Evolutionary conservation across 208 protist genomes (phyloP).

Genomic region (Giardia duodenalis): DNA sequence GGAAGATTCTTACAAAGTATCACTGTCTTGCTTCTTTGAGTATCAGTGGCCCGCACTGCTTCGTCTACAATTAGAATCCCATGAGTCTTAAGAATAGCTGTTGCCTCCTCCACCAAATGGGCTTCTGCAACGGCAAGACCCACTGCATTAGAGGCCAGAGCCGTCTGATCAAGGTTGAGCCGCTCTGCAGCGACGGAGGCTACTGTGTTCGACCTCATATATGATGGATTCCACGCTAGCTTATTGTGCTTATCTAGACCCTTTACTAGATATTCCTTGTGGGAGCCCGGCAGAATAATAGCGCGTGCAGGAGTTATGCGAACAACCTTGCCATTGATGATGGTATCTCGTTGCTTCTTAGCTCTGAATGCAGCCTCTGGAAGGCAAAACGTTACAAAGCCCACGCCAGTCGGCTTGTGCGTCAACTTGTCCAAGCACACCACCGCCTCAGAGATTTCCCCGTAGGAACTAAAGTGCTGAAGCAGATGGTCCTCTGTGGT

Average conservation of each 20-base stretch:
- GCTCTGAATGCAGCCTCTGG: slow-evolving; percentile 4
- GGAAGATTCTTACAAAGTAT: slow-evolving; percentile 33
- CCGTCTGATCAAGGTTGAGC: background rate
- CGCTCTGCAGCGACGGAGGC: background rate
- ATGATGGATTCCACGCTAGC: slow-evolving; percentile 10
- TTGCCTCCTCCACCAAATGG: background rate
- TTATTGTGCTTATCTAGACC: slow-evolving; percentile 13
- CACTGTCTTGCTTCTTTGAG: background rate
- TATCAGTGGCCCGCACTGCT: background rate
- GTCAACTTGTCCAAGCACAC: background rate
- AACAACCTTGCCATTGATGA: slow-evolving; percentile 6
- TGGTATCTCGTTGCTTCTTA: background rate
- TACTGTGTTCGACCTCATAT: background rate
- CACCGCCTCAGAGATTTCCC: background rate
- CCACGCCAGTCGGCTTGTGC: background rate
- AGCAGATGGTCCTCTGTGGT: background rate
- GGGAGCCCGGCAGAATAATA: background rate
- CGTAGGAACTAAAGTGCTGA: background rate
- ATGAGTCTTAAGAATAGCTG: background rate
- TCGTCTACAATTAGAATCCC: background rate
- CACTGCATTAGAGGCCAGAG: background rate
- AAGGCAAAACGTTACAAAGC: background rate
- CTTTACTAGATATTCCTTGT: background rate
- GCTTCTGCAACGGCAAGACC: background rate
- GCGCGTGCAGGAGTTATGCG: background rate